Conservation (phyloP, 257 asterid species). For the Nicotiana undulata region DNA sequence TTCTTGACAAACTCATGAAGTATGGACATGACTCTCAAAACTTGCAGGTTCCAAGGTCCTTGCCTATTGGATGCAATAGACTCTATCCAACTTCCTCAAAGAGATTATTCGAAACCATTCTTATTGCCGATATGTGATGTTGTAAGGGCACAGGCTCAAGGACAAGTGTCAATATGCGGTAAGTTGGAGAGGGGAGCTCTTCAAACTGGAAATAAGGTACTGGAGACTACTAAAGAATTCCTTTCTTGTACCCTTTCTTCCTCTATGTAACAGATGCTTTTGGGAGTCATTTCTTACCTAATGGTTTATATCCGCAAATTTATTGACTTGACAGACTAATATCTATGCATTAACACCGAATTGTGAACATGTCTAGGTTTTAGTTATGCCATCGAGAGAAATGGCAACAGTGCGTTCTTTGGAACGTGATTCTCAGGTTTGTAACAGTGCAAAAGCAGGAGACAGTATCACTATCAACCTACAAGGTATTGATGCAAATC, state of each 20-base stretch:
- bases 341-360: neutral
- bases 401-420: constrained; percentile 59
- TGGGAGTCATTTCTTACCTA: neutral
- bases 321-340: neutral
- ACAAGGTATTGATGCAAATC: constrained; percentile 67
- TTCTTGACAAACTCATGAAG: constrained; percentile 8
- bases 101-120: constrained; percentile 77
- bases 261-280: neutral
- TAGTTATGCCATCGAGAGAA: constrained; percentile 76
- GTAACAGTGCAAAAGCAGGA: constrained; percentile 80
- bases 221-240: constrained; percentile 1
- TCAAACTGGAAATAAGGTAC: constrained; percentile 73
- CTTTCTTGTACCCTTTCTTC: neutral
- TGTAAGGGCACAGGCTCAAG: constrained; percentile 71
- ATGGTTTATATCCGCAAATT: neutral
- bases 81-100: constrained; percentile 73
- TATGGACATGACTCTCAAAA: neutral
- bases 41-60: constrained; percentile 77
- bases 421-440: constrained; percentile 57
- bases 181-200: constrained; percentile 89
- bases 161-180: constrained; percentile 68
- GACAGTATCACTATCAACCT: constrained; percentile 72
- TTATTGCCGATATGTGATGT: constrained; percentile 84
- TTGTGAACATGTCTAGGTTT: constrained; percentile 38
- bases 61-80: constrained; percentile 81